Conservation (phyloP, 352 stramenopile species). For the Phytophthora palmivora region DNA sequence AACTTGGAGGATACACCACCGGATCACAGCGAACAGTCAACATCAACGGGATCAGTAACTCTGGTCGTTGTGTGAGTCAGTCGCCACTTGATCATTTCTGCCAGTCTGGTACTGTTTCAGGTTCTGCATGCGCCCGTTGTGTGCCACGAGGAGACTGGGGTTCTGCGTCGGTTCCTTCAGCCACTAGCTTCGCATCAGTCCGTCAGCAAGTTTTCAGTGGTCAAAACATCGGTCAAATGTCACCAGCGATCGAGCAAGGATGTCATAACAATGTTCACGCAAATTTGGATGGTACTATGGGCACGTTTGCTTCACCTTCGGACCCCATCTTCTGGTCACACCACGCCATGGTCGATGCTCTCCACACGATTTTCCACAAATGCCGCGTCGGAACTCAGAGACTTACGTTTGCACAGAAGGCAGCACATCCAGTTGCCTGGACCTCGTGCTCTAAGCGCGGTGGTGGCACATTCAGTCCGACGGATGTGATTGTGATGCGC, state of each 20-base stretch:
- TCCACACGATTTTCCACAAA: no score
- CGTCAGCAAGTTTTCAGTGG: slow-evolving; percentile 56
- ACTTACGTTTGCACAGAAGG: no score
- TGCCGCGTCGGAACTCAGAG: no score
- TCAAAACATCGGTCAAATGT: slow-evolving; percentile 66
- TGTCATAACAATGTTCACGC: slow-evolving; percentile 76
- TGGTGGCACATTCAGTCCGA: slow-evolving; percentile 47
- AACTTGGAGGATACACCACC: slow-evolving; percentile 47
- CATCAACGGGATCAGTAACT: slow-evolving; percentile 59
- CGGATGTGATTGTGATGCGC: slow-evolving; percentile 52
- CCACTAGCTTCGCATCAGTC: slow-evolving; percentile 53
- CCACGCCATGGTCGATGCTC: no score
- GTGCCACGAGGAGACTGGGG: slow-evolving; percentile 58
- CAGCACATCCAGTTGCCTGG: no score
- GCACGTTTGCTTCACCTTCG: slow-evolving; percentile 51
- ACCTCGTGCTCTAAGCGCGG: slow-evolving; percentile 32
- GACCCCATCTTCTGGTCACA: slow-evolving; percentile 85
- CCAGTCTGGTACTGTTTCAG: slow-evolving; percentile 27
- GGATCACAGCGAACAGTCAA: slow-evolving; percentile 31
- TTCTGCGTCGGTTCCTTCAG: slow-evolving; percentile 35
- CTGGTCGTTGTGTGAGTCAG: slow-evolving; percentile 48
- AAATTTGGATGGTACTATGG: slow-evolving; percentile 59
- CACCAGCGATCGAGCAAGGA: slow-evolving; percentile 47
- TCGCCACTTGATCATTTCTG: slow-evolving; percentile 67
- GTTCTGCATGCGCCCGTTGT: slow-evolving; percentile 47